A percentile compares a stretch with the other conserved stretches of the same genome.
Conservation (phyloP, 371 early-diverging fungal species). For the Caulochytrium protostelioides region DNA sequence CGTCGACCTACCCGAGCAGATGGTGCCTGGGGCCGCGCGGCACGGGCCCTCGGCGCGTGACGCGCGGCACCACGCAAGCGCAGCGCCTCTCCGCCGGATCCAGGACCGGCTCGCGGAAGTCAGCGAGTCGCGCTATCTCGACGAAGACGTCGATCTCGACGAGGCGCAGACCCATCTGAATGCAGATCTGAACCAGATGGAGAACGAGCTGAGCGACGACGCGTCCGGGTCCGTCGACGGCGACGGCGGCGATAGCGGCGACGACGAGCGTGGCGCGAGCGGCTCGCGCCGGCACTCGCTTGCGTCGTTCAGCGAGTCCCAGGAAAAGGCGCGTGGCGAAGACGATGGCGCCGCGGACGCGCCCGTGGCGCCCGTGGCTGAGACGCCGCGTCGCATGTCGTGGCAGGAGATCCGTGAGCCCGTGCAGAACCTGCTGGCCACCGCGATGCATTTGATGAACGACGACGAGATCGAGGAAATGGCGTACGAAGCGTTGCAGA, state of each 20-base stretch:
- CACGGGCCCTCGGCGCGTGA: background rate
- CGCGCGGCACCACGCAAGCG: background rate
- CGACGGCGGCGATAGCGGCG: background rate
- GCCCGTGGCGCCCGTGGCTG: no score
- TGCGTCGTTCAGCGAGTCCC: background rate
- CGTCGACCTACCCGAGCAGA: no score
- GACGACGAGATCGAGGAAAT: no score
- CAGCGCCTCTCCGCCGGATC: background rate
- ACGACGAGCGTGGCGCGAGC: background rate
- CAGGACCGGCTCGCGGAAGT: no score
- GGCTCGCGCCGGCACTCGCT: background rate
- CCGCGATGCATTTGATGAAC: background rate
- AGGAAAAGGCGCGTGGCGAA: background rate
- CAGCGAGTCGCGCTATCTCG: no score
- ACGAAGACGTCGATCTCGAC: no score
- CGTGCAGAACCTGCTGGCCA: background rate
- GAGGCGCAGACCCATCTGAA: no score
- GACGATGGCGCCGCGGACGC: background rate
- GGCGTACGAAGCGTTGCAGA: no score
- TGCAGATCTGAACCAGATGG: background rate
- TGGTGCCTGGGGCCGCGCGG: background rate
- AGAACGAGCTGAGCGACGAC: no score
- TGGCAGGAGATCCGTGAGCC: background rate
- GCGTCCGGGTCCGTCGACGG: background rate
- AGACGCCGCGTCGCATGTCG: no score